Conservation (phyloP, 2,329 filamentous ascomycete species). For the Blastomyces percursus region DNA sequence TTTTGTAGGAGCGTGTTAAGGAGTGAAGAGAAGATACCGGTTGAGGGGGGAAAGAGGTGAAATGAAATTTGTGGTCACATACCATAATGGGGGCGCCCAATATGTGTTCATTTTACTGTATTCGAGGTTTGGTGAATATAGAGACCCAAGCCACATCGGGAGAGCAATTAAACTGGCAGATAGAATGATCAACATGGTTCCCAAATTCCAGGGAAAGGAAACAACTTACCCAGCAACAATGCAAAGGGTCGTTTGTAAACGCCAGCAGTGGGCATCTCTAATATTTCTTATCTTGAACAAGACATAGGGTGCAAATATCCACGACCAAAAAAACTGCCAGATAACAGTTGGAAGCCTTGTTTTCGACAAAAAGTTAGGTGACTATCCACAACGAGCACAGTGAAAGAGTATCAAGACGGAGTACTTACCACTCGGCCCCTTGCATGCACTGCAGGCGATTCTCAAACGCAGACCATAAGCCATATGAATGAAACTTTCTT, state of each 20-base stretch:
- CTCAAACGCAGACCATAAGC: slow-evolving; percentile 41
- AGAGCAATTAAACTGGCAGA: slow-evolving; percentile 42
- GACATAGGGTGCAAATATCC: slow-evolving; percentile 49
- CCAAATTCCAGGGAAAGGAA: slow-evolving; percentile 18
- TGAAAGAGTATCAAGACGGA: background rate
- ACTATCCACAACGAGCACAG: slow-evolving; percentile 1
- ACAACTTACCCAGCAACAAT: slow-evolving; percentile 29
- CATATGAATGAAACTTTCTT: slow-evolving; percentile 48
- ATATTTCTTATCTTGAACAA: slow-evolving; percentile 48
- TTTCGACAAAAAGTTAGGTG: background rate
- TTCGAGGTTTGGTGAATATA: slow-evolving; percentile 1
- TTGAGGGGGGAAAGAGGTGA: background rate
- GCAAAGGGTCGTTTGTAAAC: slow-evolving; percentile 44
- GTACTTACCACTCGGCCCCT: slow-evolving; percentile 50
- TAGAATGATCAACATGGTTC: slow-evolving; percentile 4
- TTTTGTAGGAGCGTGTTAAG: background rate
- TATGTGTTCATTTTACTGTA: slow-evolving; percentile 6
- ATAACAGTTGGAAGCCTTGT: slow-evolving; percentile 51
- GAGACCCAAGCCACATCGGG: slow-evolving; percentile 46
- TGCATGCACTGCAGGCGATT: slow-evolving; percentile 34
- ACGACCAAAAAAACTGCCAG: slow-evolving; percentile 56
- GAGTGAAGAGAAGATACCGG: background rate
- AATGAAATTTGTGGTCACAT: background rate
- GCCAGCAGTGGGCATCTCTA: slow-evolving; percentile 52
- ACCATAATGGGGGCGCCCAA: slow-evolving; percentile 9